Evolutionary conservation across 768 basidiomycete genomes (phyloP).

Genomic region (Kwoniella shandongensis): DNA sequence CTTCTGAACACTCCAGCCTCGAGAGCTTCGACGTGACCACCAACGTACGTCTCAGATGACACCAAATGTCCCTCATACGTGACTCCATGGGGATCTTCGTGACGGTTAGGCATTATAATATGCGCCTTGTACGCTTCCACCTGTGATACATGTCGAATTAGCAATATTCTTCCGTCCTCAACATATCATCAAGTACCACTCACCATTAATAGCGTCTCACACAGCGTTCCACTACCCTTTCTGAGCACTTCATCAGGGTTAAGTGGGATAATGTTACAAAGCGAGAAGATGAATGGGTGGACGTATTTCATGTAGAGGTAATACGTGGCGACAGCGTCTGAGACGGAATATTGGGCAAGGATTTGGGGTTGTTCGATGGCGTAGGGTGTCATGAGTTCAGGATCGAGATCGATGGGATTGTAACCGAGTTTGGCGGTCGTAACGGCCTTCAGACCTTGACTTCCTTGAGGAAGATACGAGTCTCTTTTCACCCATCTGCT

Average conservation of each 20-base stretch:
- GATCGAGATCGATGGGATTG: constrained; percentile 93
- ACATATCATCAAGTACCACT: constrained; percentile 35
- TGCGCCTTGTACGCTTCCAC: constrained; percentile 89
- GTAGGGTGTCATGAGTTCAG: constrained; percentile 99
- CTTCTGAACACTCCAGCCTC: constrained; percentile 98
- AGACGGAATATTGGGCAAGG: constrained; percentile 96
- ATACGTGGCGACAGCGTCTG: constrained; percentile 99
- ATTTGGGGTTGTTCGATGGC: constrained; percentile 92
- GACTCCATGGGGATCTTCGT: constrained; percentile 86
- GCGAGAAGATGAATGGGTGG: constrained; percentile 97
- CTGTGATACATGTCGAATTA: constrained; percentile 56
- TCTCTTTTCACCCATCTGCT: constrained; percentile 91
- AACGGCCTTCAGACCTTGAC: constrained; percentile 96
- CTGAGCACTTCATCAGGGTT: constrained; percentile 93
- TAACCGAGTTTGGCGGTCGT: constrained; percentile 95
- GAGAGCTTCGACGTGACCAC: constrained; percentile 96
- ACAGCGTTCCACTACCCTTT: constrained; percentile 94
- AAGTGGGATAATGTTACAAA: constrained; percentile 98
- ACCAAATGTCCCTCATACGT: constrained; percentile 97
- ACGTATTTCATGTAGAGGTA: constrained; percentile 99
- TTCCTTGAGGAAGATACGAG: constrained; percentile 96
- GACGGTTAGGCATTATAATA: constrained; percentile 97
- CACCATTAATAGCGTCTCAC: constrained; percentile 97
- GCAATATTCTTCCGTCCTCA: neutral
- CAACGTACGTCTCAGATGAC: constrained; percentile 96